Conservation (phyloP, 225 moss, liverwort and hornwort species). For the Takakia lepidozioides region DNA sequence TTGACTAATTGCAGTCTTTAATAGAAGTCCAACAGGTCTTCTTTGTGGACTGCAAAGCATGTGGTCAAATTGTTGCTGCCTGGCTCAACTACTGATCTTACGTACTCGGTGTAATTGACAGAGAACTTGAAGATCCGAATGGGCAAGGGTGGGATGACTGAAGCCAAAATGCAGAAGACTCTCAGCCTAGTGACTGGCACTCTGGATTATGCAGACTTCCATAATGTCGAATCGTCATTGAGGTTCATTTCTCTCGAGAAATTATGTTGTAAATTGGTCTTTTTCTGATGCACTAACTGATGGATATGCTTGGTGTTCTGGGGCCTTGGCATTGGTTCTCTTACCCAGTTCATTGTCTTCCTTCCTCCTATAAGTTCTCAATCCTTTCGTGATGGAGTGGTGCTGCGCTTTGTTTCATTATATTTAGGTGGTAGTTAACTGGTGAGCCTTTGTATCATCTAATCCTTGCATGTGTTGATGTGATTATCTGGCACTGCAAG, state of each 20-base stretch:
- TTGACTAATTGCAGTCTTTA: no score
- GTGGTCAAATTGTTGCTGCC: no score
- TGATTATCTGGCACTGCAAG: no score
- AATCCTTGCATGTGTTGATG: no score
- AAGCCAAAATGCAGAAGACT: conserved; percentile 38
- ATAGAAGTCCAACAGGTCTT: no score
- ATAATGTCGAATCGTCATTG: conserved; percentile 76
- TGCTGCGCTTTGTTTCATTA: no score
- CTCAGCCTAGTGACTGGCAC: conserved; percentile 65
- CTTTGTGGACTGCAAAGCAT: no score
- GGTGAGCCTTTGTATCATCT: no score
- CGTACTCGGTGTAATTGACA: conserved; percentile 20
- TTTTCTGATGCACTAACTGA: background rate
- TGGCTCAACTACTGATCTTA: no score
- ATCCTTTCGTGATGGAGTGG: conserved; percentile 4
- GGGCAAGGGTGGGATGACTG: conserved; percentile 27
- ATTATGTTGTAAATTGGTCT: no score
- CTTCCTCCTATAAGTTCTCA: conserved; percentile 69
- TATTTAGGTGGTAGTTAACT: no score
- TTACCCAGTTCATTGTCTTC: conserved; percentile 92
- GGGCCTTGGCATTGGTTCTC: conserved; percentile 23
- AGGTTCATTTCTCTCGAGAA: no score
- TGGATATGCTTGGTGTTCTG: background rate
- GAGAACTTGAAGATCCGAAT: conserved; percentile 58
- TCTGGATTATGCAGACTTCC: conserved; percentile 64